These are phyloP conservation scores for Teratosphaeriaceae sp. DNA, from an alignment of 2,329 filamentous ascomycete genomes.

Conservation along the genomic window DNA sequence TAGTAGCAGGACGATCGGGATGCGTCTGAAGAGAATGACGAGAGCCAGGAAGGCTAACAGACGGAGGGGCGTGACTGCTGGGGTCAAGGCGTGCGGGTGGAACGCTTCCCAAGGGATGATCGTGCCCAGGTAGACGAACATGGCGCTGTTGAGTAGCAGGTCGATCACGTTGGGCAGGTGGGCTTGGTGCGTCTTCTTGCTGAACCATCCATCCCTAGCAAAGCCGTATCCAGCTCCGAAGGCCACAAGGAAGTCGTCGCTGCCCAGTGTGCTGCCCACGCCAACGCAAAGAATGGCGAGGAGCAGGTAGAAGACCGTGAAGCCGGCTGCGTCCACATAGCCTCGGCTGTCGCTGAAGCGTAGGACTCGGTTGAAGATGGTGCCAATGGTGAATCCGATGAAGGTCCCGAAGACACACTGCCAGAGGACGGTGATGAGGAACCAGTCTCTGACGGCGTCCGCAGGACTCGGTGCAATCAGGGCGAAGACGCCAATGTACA, in stretches of 20 bases:
- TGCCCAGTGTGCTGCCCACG: conserved; percentile 45
- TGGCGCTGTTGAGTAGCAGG: conserved; percentile 48
- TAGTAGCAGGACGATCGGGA: conserved; percentile 44
- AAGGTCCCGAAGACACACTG: conserved; percentile 46
- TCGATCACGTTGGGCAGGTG: conserved; percentile 47
- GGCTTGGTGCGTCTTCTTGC: conserved; percentile 39
- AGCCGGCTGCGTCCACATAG: conserved; percentile 44
- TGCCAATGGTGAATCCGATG: conserved; percentile 44
- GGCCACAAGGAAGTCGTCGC: conserved; percentile 51
- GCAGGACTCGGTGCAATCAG: conserved; percentile 34
- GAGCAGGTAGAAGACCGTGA: conserved; percentile 51
- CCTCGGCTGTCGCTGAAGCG: conserved; percentile 39
- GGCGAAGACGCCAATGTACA: conserved; percentile 47
- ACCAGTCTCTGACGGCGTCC: conserved; percentile 44
- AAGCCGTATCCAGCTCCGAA: conserved; percentile 52
- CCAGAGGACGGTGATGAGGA: conserved; percentile 49
- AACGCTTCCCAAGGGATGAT: conserved; percentile 48
- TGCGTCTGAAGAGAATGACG: conserved; percentile 46
- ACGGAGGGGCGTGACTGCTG: conserved; percentile 33
- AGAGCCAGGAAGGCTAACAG: conserved; percentile 42
- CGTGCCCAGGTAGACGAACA: conserved; percentile 52
- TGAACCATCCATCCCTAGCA: conserved; percentile 48
- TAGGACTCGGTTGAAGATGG: conserved; percentile 41
- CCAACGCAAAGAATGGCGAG: conserved; percentile 48
- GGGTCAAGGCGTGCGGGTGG: conserved; percentile 32